These are phyloP conservation scores for Leptodontidium sp. DNA, from an alignment of 2,329 filamentous ascomycete genomes.

Conservation along the genomic window DNA sequence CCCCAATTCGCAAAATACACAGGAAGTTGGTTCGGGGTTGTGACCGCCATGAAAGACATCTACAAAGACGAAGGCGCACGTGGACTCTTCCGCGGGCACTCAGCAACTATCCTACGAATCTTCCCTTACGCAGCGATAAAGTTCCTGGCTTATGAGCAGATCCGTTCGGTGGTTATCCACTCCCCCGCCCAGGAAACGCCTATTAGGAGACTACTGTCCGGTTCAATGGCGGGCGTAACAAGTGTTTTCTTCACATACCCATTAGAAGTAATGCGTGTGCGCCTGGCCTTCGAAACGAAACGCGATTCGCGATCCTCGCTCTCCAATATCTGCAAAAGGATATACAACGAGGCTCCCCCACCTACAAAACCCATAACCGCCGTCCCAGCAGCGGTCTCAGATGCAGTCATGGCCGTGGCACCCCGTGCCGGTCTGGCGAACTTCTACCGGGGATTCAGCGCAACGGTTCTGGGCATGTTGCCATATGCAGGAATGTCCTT, in stretches of 20 bases:
- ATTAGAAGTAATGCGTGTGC: slow-evolving; percentile 89
- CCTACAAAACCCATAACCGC: slow-evolving; percentile 49
- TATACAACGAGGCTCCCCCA: slow-evolving; percentile 78
- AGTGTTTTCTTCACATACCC: slow-evolving; percentile 98
- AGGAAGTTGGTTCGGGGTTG: slow-evolving; percentile 85
- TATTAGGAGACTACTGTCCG: slow-evolving; percentile 75
- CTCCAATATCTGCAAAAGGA: slow-evolving; percentile 79
- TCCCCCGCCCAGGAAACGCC: slow-evolving; percentile 79
- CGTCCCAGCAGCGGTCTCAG: slow-evolving; percentile 50
- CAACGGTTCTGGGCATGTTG: slow-evolving; percentile 92
- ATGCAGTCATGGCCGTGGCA: slow-evolving; percentile 58
- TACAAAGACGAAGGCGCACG: slow-evolving; percentile 74
- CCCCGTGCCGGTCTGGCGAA: slow-evolving; percentile 79
- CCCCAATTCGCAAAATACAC: slow-evolving; percentile 94
- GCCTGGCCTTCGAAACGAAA: slow-evolving; percentile 93
- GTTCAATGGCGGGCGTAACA: slow-evolving; percentile 81
- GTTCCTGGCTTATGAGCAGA: slow-evolving; percentile 97
- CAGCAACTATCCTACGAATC: slow-evolving; percentile 89
- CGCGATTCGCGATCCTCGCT: slow-evolving; percentile 74
- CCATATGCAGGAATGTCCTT: slow-evolving; percentile 97
- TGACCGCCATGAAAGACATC: slow-evolving; percentile 85
- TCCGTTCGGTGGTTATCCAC: slow-evolving; percentile 80
- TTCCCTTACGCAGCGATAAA: slow-evolving; percentile 99
- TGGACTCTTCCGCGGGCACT: slow-evolving; percentile 93
- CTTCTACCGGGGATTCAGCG: slow-evolving; percentile 93